Percentiles rank a stretch among this genome's conserved stretches.
Conservation (phyloP, 202 grass and related monocot genomes). For the Saccharum hybrid region DNA sequence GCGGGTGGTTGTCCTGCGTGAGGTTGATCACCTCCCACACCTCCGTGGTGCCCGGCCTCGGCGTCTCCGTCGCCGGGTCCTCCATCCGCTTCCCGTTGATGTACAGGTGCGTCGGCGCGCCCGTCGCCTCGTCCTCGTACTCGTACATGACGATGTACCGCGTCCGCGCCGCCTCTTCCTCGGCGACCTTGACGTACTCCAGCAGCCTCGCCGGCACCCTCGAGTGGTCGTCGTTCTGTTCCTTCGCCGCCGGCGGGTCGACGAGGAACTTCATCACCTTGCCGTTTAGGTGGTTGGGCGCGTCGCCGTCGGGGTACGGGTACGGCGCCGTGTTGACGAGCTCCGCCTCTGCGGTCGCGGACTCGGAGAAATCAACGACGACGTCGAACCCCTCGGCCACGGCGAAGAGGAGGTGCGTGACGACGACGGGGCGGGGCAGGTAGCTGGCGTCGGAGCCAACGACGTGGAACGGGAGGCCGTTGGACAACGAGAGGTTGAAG, state of each 20-base stretch:
- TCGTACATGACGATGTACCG: conserved; percentile 75
- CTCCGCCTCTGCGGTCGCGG: background rate
- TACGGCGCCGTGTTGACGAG: conserved; percentile 60
- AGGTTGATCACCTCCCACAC: conserved; percentile 84
- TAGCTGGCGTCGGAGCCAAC: conserved; percentile 73
- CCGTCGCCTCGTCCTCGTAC: conserved; percentile 55
- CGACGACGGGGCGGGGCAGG: conserved; percentile 37
- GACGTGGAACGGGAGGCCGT: conserved; percentile 59
- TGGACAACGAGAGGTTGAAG: conserved; percentile 60
- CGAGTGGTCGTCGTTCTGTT: background rate
- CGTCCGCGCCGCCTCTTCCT: conserved; percentile 42
- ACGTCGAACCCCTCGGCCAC: conserved; percentile 71
- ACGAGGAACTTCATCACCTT: conserved; percentile 57
- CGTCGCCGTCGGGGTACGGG: conserved; percentile 41
- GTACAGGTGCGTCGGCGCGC: conserved; percentile 62
- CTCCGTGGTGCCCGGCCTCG: conserved; percentile 58
- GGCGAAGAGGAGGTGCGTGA: conserved; percentile 44
- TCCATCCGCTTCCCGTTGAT: conserved; percentile 73
- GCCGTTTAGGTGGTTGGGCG: conserved; percentile 18
- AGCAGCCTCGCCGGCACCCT: conserved; percentile 51
- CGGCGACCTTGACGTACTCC: conserved; percentile 45
- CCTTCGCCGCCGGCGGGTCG: background rate
- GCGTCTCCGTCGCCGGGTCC: conserved; percentile 81
- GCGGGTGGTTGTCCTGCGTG: conserved; percentile 72
- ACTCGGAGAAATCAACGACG: conserved; percentile 58